Base-by-base conservation (phyloP, 2,329 filamentous ascomycete genomes). In the Stagonosporopsis cucurbitacearum region DNA sequence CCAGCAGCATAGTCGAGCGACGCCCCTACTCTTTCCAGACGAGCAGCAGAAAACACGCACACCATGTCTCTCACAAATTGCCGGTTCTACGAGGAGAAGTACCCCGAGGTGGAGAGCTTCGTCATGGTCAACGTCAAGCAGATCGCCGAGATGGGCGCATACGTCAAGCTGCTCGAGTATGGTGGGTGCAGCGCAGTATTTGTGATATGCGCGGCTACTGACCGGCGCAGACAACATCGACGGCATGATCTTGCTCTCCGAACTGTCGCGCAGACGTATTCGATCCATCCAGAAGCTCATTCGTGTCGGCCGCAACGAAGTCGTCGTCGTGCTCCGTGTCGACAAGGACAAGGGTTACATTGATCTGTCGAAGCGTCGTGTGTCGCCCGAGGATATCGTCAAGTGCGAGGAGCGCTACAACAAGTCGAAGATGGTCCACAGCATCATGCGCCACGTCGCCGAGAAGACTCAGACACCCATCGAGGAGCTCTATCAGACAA, bases 281-380 rank as follows among this genome's bases (percentile, higher is more conserved):
- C 85, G 95, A 83, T 92, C 88, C 85, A 99, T 99, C 72, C 96
- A 99, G 80, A 99, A 99, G 82, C 89, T 99, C 66, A 99, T 99
- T 72, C 89, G 95, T 66, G 95, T 99, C 60, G 96, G 96, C 55
- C 90, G 96, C 70, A 99, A 99, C 75, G 95, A 99, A 79, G 95
- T 99, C 52, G 95, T 99, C 49, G 96, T 99, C 42, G 95, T 99
- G 65, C 90, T 99, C 66, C 88, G 95, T 84, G 95, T 99, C 64
- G 95, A 99, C 83, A 98, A 98, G 83, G 95, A 99, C 83, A 99
- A 99, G 84, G 92, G 91, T 86, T 99, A 99, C 77, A 99, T 99
- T 73, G 95, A 99, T 88, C 82, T 99, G 76, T 96, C 92, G 61
- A 99, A 99, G 84, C 93, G 95, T 75, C 90, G 95, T 82, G 95